Conservation (phyloP, 2,329 filamentous ascomycete genomes). For the Geosmithia morbida region DNA sequence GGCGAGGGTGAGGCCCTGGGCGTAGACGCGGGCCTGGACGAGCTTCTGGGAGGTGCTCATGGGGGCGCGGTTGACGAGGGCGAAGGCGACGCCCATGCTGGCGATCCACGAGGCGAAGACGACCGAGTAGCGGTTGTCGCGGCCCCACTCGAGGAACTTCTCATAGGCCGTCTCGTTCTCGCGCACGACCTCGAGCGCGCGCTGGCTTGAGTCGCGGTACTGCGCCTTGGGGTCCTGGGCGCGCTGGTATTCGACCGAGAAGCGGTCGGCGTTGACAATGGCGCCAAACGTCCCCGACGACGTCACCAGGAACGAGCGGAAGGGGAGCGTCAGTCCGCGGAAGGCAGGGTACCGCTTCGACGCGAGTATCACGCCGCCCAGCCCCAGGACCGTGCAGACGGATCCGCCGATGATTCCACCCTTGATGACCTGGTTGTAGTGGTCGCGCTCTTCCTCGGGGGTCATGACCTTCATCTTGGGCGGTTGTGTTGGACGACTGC, state of each 20-base stretch:
- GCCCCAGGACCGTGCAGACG: constrained; percentile 52
- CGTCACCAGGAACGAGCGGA: constrained; percentile 80
- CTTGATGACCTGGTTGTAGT: constrained; percentile 69
- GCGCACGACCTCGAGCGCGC: constrained; percentile 38
- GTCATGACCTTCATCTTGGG: constrained; percentile 82
- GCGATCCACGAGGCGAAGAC: constrained; percentile 72
- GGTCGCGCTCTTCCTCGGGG: constrained; percentile 67
- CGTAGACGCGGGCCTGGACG: constrained; percentile 89
- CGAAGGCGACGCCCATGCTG: constrained; percentile 61
- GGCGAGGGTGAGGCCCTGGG: constrained; percentile 74
- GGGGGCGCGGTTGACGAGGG: constrained; percentile 62
- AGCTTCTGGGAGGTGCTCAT: constrained; percentile 70
- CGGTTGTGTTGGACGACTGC: constrained; percentile 3
- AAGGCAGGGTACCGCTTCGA: constrained; percentile 62
- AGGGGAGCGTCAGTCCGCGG: constrained; percentile 69
- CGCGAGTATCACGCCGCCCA: constrained; percentile 52
- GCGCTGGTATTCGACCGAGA: constrained; percentile 49
- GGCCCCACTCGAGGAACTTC: constrained; percentile 57
- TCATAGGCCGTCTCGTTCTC: constrained; percentile 40
- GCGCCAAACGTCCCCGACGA: constrained; percentile 71
- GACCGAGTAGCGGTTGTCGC: constrained; percentile 73
- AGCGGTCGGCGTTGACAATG: constrained; percentile 78
- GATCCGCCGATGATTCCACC: constrained; percentile 64
- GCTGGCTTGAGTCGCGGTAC: constrained; percentile 51
- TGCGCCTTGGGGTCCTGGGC: constrained; percentile 50